Conservation (phyloP, 2,329 filamentous ascomycete genomes). For the Colletotrichum siamense region DNA sequence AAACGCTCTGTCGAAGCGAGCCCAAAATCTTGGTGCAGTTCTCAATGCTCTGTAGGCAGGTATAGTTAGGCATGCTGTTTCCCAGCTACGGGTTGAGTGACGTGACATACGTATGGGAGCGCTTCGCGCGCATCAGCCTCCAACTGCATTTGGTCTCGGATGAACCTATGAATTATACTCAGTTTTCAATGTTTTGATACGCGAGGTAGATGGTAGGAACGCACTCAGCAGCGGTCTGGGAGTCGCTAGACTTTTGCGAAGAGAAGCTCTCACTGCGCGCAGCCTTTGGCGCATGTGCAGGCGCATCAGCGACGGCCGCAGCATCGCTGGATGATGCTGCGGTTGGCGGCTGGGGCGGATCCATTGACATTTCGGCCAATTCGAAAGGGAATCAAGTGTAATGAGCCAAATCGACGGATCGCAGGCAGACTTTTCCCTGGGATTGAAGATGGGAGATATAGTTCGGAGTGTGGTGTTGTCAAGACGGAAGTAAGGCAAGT, state of each 20-base stretch:
- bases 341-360: constrained; percentile 36
- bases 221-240: constrained; percentile 77
- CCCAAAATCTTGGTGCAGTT: constrained; percentile 92
- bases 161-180: constrained; percentile 64
- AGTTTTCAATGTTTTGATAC: background rate
- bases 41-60: constrained; percentile 76
- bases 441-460: background rate
- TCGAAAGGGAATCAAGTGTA: background rate
- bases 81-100: background rate
- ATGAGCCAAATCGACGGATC: background rate
- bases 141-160: constrained; percentile 85
- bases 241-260: constrained; percentile 63
- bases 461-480: background rate
- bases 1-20: constrained; percentile 84
- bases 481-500: background rate
- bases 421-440: background rate
- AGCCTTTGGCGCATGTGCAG: constrained; percentile 23
- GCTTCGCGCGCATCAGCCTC: constrained; percentile 96
- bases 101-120: constrained; percentile 80
- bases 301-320: constrained; percentile 21
- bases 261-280: constrained; percentile 65
- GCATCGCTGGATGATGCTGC: constrained; percentile 28
- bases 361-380: constrained; percentile 39
- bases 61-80: background rate
- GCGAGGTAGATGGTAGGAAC: background rate